Evolutionary conservation across 192 early-diverging fungal genomes (phyloP).

Genomic region (Coemansia sp.): DNA sequence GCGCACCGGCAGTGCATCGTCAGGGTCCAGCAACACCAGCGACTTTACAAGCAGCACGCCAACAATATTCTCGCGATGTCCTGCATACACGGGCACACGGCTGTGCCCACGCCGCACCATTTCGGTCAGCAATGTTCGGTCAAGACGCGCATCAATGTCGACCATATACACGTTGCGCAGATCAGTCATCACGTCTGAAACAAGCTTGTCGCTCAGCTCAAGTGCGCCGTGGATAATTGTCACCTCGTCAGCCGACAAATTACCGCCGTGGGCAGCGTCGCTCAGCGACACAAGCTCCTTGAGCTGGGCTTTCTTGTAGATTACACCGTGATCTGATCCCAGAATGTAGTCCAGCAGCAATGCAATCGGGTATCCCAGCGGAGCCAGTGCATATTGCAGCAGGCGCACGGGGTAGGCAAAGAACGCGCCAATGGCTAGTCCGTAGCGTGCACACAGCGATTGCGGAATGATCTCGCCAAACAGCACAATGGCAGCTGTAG

Average conservation of each 20-base stretch:
- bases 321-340: slow-evolving; percentile 82
- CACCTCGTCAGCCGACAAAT: slow-evolving; percentile 74
- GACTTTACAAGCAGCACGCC: slow-evolving; percentile 77
- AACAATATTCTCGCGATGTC: slow-evolving; percentile 62
- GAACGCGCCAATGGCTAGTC: slow-evolving; percentile 84
- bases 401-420: slow-evolving; percentile 75
- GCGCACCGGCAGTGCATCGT: slow-evolving; percentile 64
- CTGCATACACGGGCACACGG: slow-evolving; percentile 71
- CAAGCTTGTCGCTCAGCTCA: slow-evolving; percentile 71
- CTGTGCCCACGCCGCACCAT: slow-evolving; percentile 72
- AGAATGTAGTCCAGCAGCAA: slow-evolving; percentile 78
- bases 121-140: slow-evolving; percentile 57
- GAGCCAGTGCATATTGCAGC: slow-evolving; percentile 66
- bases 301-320: slow-evolving; percentile 80
- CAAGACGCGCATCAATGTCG: slow-evolving; percentile 62
- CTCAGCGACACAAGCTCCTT: slow-evolving; percentile 78
- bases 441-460: slow-evolving; percentile 84
- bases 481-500: slow-evolving; percentile 85
- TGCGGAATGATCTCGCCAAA: slow-evolving; percentile 98
- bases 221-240: slow-evolving; percentile 77
- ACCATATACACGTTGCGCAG: slow-evolving; percentile 68
- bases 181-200: slow-evolving; percentile 71
- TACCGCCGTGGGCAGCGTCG: slow-evolving; percentile 66
- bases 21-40: slow-evolving; percentile 71
- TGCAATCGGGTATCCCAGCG: slow-evolving; percentile 82